These are phyloP conservation scores for Fusarium verrucosum DNA, from an alignment of 2,329 filamentous ascomycete genomes.

Conservation along the genomic window DNA sequence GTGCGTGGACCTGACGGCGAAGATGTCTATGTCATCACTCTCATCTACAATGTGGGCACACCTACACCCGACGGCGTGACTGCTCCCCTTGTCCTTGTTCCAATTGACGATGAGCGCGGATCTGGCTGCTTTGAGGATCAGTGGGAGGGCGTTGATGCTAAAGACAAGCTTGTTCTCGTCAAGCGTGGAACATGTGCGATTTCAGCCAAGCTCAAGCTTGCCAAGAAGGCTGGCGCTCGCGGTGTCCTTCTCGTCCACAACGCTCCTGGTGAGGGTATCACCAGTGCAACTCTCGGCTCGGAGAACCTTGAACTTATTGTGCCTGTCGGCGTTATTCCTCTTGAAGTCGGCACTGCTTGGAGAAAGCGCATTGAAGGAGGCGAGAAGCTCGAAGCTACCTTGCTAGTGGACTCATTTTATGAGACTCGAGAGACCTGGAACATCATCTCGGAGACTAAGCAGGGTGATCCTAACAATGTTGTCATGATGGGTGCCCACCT, in stretches of 20 bases:
- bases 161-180: slow-evolving; percentile 56
- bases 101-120: slow-evolving; percentile 51
- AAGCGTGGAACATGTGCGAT: slow-evolving; percentile 57
- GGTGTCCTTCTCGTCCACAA: slow-evolving; percentile 71
- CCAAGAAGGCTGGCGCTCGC: slow-evolving; percentile 53
- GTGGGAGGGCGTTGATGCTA: slow-evolving; percentile 56
- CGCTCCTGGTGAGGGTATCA: slow-evolving; percentile 53
- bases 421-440: slow-evolving; percentile 53
- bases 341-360: slow-evolving; percentile 51
- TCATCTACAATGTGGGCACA: slow-evolving; percentile 60
- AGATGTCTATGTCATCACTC: slow-evolving; percentile 53
- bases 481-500: slow-evolving; percentile 55
- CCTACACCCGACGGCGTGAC: slow-evolving; percentile 51
- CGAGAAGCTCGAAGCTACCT: slow-evolving; percentile 48
- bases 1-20: slow-evolving; percentile 58
- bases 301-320: slow-evolving; percentile 50
- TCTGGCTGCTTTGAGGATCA: slow-evolving; percentile 55
- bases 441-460: slow-evolving; percentile 55
- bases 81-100: slow-evolving; percentile 50
- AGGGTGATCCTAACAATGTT: slow-evolving; percentile 54
- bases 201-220: slow-evolving; percentile 55
- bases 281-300: slow-evolving; percentile 63
- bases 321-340: slow-evolving; percentile 51
- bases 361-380: slow-evolving; percentile 46
- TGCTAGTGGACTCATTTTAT: slow-evolving; percentile 51